Conservation (phyloP, 2,329 filamentous ascomycete species). For the Sporothrix curviconia region DNA sequence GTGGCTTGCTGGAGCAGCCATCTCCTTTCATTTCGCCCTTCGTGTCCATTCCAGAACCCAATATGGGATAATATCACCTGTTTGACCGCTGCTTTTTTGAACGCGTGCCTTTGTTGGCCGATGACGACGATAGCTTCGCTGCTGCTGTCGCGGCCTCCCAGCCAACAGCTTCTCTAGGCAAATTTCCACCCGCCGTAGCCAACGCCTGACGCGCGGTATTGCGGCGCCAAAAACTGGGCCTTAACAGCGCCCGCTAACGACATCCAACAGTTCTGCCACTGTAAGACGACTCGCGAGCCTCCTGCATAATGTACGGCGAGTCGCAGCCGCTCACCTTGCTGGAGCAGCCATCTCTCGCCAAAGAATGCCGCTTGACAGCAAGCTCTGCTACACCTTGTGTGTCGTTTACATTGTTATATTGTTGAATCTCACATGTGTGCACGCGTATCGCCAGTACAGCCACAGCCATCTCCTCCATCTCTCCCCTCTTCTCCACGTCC, state of each 20-base stretch:
- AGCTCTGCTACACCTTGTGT: constrained; percentile 1
- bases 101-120: not conserved
- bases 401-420: too few species aligned
- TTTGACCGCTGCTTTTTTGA: not conserved
- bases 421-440: not conserved
- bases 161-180: not conserved
- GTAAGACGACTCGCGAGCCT: too few species aligned
- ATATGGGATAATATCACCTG: too few species aligned
- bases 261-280: not conserved
- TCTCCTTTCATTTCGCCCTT: not conserved
- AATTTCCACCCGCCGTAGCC: not conserved
- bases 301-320: too few species aligned
- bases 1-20: not conserved
- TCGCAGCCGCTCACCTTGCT: not conserved
- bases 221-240: not conserved
- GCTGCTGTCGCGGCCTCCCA: constrained; percentile 2
- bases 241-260: not conserved
- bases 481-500: too few species aligned
- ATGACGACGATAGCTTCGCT: not conserved
- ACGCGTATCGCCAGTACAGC: not conserved
- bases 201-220: not conserved
- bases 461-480: too few species aligned
- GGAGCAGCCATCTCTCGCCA: constrained; percentile 1
- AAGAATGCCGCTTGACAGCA: not conserved
- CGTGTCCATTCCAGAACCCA: not conserved